These are phyloP conservation scores for Chrysochromulina tobinii DNA, from an alignment of 78 protist species.

Conservation along the genomic window DNA sequence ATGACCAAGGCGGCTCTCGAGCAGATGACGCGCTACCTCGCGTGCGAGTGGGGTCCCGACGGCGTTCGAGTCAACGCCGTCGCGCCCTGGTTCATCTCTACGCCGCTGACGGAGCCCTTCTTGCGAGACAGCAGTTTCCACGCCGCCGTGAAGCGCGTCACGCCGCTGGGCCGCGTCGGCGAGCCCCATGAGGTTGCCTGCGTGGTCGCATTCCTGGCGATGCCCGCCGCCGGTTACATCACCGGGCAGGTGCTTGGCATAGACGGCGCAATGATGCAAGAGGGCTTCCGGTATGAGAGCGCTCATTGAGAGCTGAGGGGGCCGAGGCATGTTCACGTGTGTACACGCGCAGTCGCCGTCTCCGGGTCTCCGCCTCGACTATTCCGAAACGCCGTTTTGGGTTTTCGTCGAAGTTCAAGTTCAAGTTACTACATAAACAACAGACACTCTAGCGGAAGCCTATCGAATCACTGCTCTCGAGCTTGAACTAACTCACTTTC, in stretches of 20 bases:
- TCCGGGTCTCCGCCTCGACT: too few relatives aligned
- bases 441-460: too few relatives aligned
- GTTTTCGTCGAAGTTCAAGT: too few relatives aligned
- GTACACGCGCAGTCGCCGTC: too few relatives aligned
- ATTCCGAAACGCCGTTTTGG: too few relatives aligned
- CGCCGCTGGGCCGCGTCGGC: slow-evolving; percentile 50
- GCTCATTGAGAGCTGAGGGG: background rate
- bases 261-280: slow-evolving; percentile 41
- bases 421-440: too few relatives aligned
- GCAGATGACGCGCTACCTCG: slow-evolving; percentile 32
- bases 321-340: too few relatives aligned
- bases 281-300: slow-evolving; percentile 23
- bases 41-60: slow-evolving; percentile 38
- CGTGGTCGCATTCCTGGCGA: slow-evolving; percentile 43
- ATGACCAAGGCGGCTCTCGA: slow-evolving; percentile 35
- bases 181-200: slow-evolving; percentile 55
- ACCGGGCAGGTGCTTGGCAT: slow-evolving; percentile 41
- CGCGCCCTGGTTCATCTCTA: slow-evolving; percentile 45
- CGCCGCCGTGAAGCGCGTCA: background rate
- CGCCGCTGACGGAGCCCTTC: slow-evolving; percentile 23
- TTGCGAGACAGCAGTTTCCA: background rate
- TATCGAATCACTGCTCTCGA: too few relatives aligned
- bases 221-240: slow-evolving; percentile 49
- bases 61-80: slow-evolving; percentile 26
- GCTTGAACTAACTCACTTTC: too few relatives aligned